Evolutionary conservation across 2,329 filamentous ascomycete genomes (phyloP).

Genomic region (Aspergillus sp.): DNA sequence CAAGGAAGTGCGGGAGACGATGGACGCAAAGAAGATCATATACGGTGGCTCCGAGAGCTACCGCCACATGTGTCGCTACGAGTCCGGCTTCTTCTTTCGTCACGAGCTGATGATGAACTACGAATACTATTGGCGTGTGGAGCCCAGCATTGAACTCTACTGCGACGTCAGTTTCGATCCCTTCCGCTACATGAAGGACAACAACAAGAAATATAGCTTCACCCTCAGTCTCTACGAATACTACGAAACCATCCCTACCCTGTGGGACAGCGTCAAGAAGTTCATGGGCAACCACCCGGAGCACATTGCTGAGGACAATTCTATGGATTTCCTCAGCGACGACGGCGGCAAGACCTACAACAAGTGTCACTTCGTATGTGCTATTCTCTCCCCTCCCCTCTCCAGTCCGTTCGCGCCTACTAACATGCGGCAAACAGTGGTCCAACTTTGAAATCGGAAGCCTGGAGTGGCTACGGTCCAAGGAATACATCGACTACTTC

Average conservation of each 20-base stretch:
- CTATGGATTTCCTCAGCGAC: conserved; percentile 86
- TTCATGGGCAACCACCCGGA: conserved; percentile 90
- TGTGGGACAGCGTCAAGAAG: conserved; percentile 93
- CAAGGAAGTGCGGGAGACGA: conserved; percentile 84
- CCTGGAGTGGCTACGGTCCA: conserved; percentile 86
- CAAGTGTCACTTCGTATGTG: conserved; percentile 91
- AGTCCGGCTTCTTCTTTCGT: conserved; percentile 98
- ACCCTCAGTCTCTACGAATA: conserved; percentile 96
- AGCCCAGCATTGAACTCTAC: conserved; percentile 93
- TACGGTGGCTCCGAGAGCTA: conserved; percentile 97
- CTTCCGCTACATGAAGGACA: conserved; percentile 93
- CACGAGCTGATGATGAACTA: conserved; percentile 92
- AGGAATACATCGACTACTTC: conserved; percentile 89
- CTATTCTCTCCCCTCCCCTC: too few relatives aligned
- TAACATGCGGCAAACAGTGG: conserved; percentile 61
- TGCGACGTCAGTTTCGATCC: conserved; percentile 95
- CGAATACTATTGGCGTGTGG: conserved; percentile 99
- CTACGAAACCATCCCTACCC: conserved; percentile 88
- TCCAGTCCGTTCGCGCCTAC: background rate
- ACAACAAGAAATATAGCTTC: conserved; percentile 98
- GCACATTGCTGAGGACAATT: conserved; percentile 79
- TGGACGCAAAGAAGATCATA: conserved; percentile 92
- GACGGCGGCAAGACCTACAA: conserved; percentile 92
- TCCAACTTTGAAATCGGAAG: conserved; percentile 98
- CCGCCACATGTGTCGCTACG: conserved; percentile 98